These are phyloP conservation scores for Chrysanthemum makinoi DNA, from an alignment of 129 eudicot genomes.

Conservation along the genomic window DNA sequence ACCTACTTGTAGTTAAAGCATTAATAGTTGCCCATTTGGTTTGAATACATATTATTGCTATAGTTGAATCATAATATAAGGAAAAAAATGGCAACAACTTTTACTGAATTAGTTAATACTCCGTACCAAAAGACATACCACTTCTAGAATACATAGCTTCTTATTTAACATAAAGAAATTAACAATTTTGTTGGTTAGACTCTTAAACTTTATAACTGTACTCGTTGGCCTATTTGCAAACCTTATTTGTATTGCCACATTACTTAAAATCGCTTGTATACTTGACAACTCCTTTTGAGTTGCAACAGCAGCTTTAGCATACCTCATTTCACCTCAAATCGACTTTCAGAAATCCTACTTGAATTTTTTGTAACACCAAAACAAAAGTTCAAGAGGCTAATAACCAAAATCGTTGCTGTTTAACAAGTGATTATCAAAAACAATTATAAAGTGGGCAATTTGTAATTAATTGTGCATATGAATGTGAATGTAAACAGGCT, in stretches of 20 bases:
- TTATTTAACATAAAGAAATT: not conserved
- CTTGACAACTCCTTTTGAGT: too few relatives aligned
- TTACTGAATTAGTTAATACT: constrained; percentile 7
- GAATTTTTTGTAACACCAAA: not conserved
- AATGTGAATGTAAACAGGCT: not conserved
- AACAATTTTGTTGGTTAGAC: too few relatives aligned
- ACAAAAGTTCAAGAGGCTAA: not conserved
- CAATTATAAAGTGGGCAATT: too few relatives aligned
- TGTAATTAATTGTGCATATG: not conserved
- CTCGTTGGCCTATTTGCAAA: not conserved
- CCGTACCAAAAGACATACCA: not conserved
- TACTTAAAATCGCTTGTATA: too few relatives aligned
- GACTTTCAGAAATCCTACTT: too few relatives aligned
- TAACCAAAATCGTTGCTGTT: not conserved
- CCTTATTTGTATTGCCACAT: too few relatives aligned
- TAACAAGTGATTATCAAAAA: not conserved
- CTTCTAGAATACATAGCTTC: not conserved
- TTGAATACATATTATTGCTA: not conserved
- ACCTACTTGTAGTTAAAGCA: constrained; percentile 18
- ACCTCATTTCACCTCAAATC: too few relatives aligned
- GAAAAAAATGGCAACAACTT: constrained; percentile 12
- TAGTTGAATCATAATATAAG: constrained; percentile 2
- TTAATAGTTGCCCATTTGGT: constrained; percentile 5
- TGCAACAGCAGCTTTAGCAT: not conserved
- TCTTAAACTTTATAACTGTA: not conserved